Percentiles rank a stretch among this genome's conserved stretches.
Evolutionary conservation across 2,329 filamentous ascomycete species (phyloP).

Genomic region (Aspergillus jensenii): DNA sequence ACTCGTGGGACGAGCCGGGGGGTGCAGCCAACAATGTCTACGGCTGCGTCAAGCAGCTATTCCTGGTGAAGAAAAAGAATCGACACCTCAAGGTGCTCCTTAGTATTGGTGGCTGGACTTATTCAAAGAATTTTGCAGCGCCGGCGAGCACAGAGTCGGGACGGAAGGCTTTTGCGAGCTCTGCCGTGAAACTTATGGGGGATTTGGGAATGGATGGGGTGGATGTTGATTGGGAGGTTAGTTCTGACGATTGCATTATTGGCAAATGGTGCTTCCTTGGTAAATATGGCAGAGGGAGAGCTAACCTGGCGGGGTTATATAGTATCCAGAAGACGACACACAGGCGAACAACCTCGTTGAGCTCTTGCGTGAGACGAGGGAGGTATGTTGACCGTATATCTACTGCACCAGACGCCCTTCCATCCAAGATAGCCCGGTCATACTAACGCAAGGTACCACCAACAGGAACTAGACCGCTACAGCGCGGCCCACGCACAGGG

Average conservation of each 20-base stretch:
- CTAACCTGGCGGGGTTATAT: not conserved
- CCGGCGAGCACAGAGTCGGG: conserved; percentile 62
- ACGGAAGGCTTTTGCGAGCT: conserved; percentile 64
- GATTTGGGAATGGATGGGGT: conserved; percentile 67
- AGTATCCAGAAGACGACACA: conserved; percentile 34
- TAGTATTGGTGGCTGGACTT: conserved; percentile 80
- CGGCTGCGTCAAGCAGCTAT: conserved; percentile 76
- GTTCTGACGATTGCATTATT: not conserved
- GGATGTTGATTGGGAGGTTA: conserved; percentile 45
- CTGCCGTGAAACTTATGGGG: conserved; percentile 71
- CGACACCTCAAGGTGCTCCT: conserved; percentile 77
- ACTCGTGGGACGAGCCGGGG: conserved; percentile 66
- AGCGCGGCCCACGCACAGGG: conserved; percentile 37
- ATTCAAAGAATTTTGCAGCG: conserved; percentile 70
- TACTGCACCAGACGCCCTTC: not conserved
- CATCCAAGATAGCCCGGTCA: not conserved
- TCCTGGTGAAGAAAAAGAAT: conserved; percentile 71
- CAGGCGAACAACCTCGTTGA: conserved; percentile 38
- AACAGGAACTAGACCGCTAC: conserved; percentile 43
- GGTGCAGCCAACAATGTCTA: conserved; percentile 61
- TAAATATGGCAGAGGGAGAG: not conserved
- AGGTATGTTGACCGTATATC: conserved; percentile 20
- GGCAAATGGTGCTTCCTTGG: not conserved
- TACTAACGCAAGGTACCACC: not conserved
- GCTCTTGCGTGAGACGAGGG: conserved; percentile 32